These are phyloP conservation scores for Bathelium albidoporum DNA, from an alignment of 495 filamentous ascomycete species.

Conservation along the genomic window DNA sequence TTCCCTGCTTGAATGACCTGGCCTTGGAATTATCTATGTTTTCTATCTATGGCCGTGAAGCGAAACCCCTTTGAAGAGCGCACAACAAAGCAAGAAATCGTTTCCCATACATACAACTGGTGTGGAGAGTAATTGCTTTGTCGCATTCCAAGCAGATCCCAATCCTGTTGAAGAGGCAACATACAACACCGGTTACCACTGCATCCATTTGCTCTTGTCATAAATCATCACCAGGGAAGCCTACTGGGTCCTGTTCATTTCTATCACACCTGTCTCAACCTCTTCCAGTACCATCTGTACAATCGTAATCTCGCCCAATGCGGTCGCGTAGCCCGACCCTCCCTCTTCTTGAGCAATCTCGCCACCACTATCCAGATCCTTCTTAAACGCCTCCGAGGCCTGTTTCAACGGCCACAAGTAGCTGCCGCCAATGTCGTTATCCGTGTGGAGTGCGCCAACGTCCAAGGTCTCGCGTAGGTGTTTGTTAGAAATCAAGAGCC, in stretches of 20 bases:
- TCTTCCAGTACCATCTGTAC: conserved; percentile 5
- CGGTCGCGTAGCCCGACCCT: background rate
- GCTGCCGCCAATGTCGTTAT: conserved; percentile 24
- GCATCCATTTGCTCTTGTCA: no score
- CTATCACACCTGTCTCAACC: background rate
- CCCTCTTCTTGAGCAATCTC: conserved; percentile 23
- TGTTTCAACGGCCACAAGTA: conserved; percentile 44
- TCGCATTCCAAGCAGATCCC: no score
- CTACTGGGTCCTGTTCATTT: no score
- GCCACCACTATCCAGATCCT: conserved; percentile 23
- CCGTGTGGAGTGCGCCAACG: conserved; percentile 38
- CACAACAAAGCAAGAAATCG: no score
- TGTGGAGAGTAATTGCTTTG: no score
- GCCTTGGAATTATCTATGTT: no score
- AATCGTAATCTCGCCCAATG: conserved; percentile 10
- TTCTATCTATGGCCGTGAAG: no score
- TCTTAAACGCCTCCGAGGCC: conserved; percentile 34
- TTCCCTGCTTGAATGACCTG: no score
- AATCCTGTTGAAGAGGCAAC: no score
- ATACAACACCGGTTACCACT: no score
- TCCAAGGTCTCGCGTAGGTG: conserved; percentile 38
- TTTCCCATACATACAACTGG: no score
- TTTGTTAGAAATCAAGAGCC: conserved; percentile 38
- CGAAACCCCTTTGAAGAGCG: no score
- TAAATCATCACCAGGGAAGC: background rate